Conservation (phyloP, 352 stramenopile genomes). For the Globisporangium okanoganense region DNA sequence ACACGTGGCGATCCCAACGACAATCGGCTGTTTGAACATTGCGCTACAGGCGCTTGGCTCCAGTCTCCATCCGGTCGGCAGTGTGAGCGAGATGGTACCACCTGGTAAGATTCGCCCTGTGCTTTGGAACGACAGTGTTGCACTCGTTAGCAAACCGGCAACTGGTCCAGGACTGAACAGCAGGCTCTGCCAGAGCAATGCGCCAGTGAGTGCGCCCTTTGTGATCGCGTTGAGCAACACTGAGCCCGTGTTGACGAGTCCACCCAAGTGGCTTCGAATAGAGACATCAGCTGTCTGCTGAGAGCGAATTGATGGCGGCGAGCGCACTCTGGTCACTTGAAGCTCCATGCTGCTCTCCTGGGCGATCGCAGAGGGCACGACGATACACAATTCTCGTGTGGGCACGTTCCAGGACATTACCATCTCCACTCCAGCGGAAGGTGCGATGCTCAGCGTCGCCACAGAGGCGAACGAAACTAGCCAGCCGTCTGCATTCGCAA, state of each 20-base stretch:
- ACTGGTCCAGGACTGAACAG: conserved; percentile 46
- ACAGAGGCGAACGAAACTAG: conserved; percentile 24
- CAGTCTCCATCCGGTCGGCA: conserved; percentile 47
- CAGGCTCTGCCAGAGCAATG: conserved; percentile 41
- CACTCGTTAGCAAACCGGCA: conserved; percentile 39
- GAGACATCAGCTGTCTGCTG: conserved; percentile 14
- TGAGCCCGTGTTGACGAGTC: conserved; percentile 37
- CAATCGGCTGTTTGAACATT: conserved; percentile 29
- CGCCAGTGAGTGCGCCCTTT: conserved; percentile 29
- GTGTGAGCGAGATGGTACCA: conserved; percentile 31
- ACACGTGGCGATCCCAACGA: conserved; percentile 25
- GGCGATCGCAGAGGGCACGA: conserved; percentile 19
- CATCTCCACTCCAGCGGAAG: conserved; percentile 12
- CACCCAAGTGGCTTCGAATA: conserved; percentile 45
- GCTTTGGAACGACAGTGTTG: conserved; percentile 34
- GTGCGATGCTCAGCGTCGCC: conserved; percentile 17
- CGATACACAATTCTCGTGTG: conserved; percentile 25
- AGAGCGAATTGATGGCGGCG: conserved; percentile 34
- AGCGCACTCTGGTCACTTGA: conserved; percentile 36
- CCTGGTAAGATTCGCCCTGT: conserved; percentile 31
- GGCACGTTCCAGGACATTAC: conserved; percentile 11
- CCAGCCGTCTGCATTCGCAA: conserved; percentile 28
- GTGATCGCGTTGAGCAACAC: conserved; percentile 33
- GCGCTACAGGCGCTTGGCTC: conserved; percentile 21
- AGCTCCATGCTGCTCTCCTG: conserved; percentile 39